These are phyloP conservation scores for Claviceps sp. DNA, from an alignment of 2,329 filamentous ascomycete genomes.

Conservation along the genomic window DNA sequence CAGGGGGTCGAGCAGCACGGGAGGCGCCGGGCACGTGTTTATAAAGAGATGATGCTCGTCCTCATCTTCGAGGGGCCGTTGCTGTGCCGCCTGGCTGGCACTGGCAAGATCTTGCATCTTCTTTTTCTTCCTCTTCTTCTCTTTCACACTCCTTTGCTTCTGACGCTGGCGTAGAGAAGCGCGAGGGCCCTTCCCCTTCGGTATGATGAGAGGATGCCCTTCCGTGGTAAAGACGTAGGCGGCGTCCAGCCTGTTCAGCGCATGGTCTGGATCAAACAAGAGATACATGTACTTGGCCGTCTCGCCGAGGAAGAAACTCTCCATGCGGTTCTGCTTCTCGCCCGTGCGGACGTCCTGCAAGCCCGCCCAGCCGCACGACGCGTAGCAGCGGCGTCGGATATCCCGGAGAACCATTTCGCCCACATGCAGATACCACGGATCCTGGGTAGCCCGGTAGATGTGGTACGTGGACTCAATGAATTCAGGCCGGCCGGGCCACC, in stretches of 20 bases:
- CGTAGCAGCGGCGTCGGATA: conserved; percentile 78
- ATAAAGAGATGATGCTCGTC: conserved; percentile 26
- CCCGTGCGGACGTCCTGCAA: conserved; percentile 71
- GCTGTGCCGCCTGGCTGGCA: conserved; percentile 10
- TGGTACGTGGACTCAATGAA: conserved; percentile 97
- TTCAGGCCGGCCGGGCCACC: conserved; percentile 93
- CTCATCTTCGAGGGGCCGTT: conserved; percentile 20
- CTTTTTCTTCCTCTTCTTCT: background rate
- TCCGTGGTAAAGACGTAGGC: conserved; percentile 93
- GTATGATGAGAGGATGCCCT: conserved; percentile 83
- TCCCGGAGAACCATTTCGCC: conserved; percentile 91
- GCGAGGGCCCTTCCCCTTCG: conserved; percentile 17
- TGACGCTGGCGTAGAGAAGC: too few relatives aligned
- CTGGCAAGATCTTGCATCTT: conserved; percentile 5
- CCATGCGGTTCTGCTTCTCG: conserved; percentile 88
- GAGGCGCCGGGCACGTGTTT: conserved; percentile 49
- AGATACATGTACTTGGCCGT: conserved; percentile 93
- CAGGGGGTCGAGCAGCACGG: conserved; percentile 46
- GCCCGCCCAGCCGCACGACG: conserved; percentile 85
- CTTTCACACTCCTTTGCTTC: conserved; percentile 9
- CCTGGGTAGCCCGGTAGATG: conserved; percentile 81
- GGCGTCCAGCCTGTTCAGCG: conserved; percentile 73
- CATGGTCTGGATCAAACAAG: conserved; percentile 74
- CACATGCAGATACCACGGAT: conserved; percentile 92
- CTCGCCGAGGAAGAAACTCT: conserved; percentile 95